These are phyloP conservation scores for Fagopyrum homotropicum DNA, from an alignment of 148 eudicot genomes.

Conservation along the genomic window DNA sequence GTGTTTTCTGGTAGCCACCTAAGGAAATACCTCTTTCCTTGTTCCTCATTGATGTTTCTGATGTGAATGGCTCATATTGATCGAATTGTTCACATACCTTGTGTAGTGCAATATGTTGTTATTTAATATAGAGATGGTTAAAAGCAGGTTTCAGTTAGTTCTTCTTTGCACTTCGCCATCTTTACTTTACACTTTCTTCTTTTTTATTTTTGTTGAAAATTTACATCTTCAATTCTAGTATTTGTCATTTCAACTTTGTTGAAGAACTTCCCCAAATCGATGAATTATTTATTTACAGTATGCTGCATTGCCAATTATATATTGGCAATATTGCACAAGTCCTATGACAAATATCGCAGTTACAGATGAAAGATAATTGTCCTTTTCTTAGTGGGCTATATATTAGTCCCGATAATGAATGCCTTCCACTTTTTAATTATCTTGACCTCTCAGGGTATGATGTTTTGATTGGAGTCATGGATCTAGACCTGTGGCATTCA, in stretches of 20 bases:
- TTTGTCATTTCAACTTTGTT: neutral
- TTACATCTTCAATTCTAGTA: neutral
- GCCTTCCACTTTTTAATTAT: neutral
- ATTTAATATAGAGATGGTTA: neutral
- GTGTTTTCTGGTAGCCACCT: neutral
- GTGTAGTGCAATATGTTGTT: neutral
- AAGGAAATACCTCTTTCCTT: neutral
- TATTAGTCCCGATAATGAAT: too few species aligned
- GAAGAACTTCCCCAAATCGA: neutral
- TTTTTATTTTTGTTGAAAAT: neutral
- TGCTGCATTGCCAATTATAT: neutral
- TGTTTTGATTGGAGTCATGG: slow-evolving; percentile 37
- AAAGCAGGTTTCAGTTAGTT: neutral
- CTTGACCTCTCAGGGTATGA: slow-evolving; percentile 5
- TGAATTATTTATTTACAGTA: neutral
- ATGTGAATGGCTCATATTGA: neutral
- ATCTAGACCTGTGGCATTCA: slow-evolving; percentile 40
- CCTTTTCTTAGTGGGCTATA: neutral
- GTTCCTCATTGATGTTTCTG: neutral
- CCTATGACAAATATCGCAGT: neutral
- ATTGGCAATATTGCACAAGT: neutral
- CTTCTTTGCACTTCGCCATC: neutral
- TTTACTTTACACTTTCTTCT: neutral
- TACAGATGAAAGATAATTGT: neutral
- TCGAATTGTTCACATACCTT: neutral